A percentile compares a stretch with the other conserved stretches of the same genome.
Conservation (phyloP, 2,329 filamentous ascomycete species). For the Fusarium sp. region DNA sequence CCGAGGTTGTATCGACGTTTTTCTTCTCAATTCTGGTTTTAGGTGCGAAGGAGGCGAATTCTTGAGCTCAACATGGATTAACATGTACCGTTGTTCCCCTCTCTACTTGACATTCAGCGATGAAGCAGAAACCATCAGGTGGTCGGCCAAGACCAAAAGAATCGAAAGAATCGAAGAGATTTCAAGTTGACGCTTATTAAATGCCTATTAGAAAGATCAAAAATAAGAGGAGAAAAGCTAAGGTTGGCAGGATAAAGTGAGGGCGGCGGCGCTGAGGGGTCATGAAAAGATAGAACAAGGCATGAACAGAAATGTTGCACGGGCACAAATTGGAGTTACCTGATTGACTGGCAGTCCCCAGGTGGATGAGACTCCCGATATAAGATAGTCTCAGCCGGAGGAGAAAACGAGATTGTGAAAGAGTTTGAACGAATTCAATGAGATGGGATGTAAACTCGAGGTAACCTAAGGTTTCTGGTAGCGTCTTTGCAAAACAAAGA, state of each 20-base stretch:
- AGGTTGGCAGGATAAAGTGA: not conserved
- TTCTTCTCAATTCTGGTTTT: constrained; percentile 6
- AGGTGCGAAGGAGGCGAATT: constrained; percentile 1
- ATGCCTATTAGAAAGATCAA: constrained; percentile 3
- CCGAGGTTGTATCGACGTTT: constrained; percentile 4
- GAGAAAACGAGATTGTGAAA: constrained; percentile 8
- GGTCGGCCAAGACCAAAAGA: too few relatives aligned
- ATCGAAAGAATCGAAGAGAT: not conserved
- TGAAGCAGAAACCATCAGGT: not conserved
- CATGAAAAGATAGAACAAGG: constrained; percentile 12
- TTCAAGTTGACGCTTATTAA: not conserved
- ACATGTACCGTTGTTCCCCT: not conserved
- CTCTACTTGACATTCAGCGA: not conserved
- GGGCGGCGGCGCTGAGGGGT: constrained; percentile 13
- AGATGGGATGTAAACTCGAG: constrained; percentile 14
- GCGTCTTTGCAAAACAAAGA: constrained; percentile 9
- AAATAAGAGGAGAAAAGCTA: not conserved
- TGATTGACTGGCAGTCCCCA: constrained; percentile 4
- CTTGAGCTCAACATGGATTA: not conserved
- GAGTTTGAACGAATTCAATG: not conserved
- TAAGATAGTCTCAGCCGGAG: not conserved
- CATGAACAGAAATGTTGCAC: constrained; percentile 10
- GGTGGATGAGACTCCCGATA: not conserved
- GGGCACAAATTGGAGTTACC: constrained; percentile 21
- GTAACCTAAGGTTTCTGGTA: not conserved